Conservation (phyloP, 306 rosid genomes). For the Cicer yamashitae region DNA sequence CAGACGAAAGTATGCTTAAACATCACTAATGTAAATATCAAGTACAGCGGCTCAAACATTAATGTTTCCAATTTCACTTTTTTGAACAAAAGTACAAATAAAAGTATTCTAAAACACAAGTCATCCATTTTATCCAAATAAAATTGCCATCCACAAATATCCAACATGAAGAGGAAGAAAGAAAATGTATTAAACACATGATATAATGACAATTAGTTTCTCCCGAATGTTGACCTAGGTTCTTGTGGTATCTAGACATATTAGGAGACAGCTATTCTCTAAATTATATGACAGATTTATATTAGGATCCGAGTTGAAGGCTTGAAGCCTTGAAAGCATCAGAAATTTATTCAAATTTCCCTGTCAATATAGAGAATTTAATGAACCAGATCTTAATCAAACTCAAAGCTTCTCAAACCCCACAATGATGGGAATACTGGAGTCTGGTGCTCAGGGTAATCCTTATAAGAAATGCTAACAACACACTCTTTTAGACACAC, state of each 20-base stretch:
- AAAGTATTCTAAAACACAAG: constrained; percentile 19
- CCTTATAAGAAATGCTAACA: background rate
- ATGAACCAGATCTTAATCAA: constrained; percentile 23
- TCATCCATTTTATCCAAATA: constrained; percentile 18
- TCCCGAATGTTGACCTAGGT: constrained; percentile 16
- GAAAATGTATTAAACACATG: background rate
- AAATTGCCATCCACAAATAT: background rate
- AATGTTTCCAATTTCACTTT: constrained; percentile 17
- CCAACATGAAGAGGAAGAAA: constrained; percentile 7
- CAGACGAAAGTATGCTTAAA: constrained; percentile 9
- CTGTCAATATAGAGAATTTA: background rate
- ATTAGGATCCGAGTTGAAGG: constrained; percentile 10
- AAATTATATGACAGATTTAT: background rate
- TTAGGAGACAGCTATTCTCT: constrained; percentile 18
- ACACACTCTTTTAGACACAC: background rate
- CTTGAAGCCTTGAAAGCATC: constrained; percentile 5
- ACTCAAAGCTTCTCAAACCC: background rate
- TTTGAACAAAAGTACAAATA: constrained; percentile 8
- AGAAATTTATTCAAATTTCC: constrained; percentile 3
- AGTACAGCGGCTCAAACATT: constrained; percentile 12
- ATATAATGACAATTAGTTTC: constrained; percentile 19
- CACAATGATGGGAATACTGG: background rate
- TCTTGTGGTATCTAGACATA: background rate
- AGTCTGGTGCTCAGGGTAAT: background rate
- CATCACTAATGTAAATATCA: constrained; percentile 27